phyloP scores from a whole-genome alignment of 352 stramenopile genomes.

The Elongisporangium prolatum region DNA sequence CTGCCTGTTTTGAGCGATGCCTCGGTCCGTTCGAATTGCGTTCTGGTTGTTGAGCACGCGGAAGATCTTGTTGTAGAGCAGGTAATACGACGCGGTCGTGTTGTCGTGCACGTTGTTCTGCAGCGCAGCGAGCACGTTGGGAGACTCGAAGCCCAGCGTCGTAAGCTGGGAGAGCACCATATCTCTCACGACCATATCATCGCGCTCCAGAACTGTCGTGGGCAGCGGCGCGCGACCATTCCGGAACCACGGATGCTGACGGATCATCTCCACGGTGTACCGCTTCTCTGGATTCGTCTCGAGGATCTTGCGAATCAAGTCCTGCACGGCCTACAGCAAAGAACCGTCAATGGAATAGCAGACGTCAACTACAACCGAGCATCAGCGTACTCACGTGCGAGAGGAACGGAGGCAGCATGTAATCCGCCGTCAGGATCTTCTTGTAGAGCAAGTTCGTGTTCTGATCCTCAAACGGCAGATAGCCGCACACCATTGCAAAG shows the following conservation, averaged over 20 bases:
- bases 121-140: slow-evolving; percentile 36
- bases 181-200: slow-evolving; percentile 20
- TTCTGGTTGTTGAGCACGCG: slow-evolving; percentile 30
- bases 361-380: background rate
- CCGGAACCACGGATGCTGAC: slow-evolving; percentile 74
- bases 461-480: slow-evolving; percentile 90
- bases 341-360: background rate
- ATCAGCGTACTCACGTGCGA: slow-evolving; percentile 31
- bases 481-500: slow-evolving; percentile 90
- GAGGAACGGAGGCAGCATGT: slow-evolving; percentile 76
- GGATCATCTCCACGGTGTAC: slow-evolving; percentile 69
- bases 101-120: slow-evolving; percentile 54
- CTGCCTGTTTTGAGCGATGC: slow-evolving; percentile 4
- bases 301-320: slow-evolving; percentile 82
- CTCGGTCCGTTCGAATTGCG: background rate
- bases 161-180: slow-evolving; percentile 52
- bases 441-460: slow-evolving; percentile 92
- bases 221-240: slow-evolving; percentile 14
- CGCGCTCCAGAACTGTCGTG: slow-evolving; percentile 19
- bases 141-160: slow-evolving; percentile 36
- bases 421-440: slow-evolving; percentile 88
- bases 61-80: slow-evolving; percentile 59
- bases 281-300: slow-evolving; percentile 81
- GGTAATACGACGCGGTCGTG: slow-evolving; percentile 70
- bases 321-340: slow-evolving; percentile 39